phyloP scores from a whole-genome alignment of 805 yeast species.

The Cyberlindnera maclurae region DNA sequence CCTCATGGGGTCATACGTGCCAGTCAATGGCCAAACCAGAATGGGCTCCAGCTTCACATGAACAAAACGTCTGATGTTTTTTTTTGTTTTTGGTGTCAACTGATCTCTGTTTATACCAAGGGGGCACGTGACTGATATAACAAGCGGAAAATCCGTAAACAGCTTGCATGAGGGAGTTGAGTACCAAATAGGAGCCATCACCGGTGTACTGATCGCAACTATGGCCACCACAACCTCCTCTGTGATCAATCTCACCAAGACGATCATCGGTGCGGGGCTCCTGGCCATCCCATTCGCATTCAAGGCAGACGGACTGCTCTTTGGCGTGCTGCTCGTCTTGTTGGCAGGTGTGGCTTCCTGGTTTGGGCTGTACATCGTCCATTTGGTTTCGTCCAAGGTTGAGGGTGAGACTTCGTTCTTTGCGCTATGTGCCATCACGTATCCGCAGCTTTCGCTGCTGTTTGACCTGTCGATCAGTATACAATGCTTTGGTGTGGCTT shows the following conservation, averaged over 20 bases:
- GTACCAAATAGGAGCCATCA: no score
- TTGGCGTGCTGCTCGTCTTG: conserved; percentile 49
- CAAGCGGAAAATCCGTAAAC: no score
- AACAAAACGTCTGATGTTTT: no score
- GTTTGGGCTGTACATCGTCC: conserved; percentile 59
- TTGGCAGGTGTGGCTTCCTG: conserved; percentile 62
- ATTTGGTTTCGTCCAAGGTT: conserved; percentile 45
- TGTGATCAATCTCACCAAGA: conserved; percentile 59
- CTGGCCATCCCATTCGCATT: conserved; percentile 72
- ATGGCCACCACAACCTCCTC: conserved; percentile 40
- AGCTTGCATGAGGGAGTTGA: no score
- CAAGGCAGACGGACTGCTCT: conserved; percentile 54
- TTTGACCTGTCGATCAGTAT: conserved; percentile 70
- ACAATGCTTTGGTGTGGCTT: conserved; percentile 75
- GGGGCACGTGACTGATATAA: no score
- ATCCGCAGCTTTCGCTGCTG: conserved; percentile 61
- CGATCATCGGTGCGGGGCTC: conserved; percentile 76
- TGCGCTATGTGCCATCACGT: conserved; percentile 61
- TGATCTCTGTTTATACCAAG: no score
- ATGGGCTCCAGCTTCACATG: no score
- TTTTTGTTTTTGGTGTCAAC: no score
- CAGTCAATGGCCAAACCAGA: no score
- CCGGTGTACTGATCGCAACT: not conserved
- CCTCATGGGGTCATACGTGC: conserved; percentile 5
- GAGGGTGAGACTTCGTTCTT: conserved; percentile 64